Conservation (phyloP, 2,329 filamentous ascomycete species). For the Rhynchosporium agropyri region DNA sequence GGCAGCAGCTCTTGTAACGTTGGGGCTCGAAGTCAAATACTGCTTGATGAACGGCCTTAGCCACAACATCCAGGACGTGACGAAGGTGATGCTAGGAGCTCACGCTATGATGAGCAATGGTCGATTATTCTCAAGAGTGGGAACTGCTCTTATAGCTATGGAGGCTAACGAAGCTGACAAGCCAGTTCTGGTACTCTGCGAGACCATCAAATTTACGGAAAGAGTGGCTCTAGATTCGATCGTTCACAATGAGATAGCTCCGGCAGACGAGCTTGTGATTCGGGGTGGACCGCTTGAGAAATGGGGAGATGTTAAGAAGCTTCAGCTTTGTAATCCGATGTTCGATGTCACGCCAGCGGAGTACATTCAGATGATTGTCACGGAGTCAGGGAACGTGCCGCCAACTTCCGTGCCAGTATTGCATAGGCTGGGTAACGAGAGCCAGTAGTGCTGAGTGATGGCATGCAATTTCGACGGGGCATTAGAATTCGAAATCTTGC, state of each 20-base stretch:
- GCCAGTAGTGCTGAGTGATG: slow-evolving; percentile 27
- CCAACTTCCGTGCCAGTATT: slow-evolving; percentile 82
- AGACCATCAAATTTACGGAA: slow-evolving; percentile 93
- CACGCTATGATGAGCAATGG: slow-evolving; percentile 97
- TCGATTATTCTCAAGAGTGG: slow-evolving; percentile 82
- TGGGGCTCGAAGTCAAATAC: slow-evolving; percentile 79
- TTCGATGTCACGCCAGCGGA: slow-evolving; percentile 91
- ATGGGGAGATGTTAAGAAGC: slow-evolving; percentile 60
- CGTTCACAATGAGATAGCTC: slow-evolving; percentile 88
- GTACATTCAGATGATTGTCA: slow-evolving; percentile 86
- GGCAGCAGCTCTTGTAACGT: slow-evolving; percentile 66
- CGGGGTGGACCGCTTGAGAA: slow-evolving; percentile 48
- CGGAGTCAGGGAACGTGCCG: slow-evolving; percentile 84
- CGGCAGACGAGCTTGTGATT: slow-evolving; percentile 64
- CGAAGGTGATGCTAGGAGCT: slow-evolving; percentile 74
- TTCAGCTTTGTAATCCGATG: slow-evolving; percentile 73
- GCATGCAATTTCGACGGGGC: background rate
- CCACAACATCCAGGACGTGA: slow-evolving; percentile 68
- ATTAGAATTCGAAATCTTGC: slow-evolving; percentile 1
- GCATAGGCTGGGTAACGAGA: slow-evolving; percentile 58
- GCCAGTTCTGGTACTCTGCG: slow-evolving; percentile 86
- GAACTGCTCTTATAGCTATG: slow-evolving; percentile 85
- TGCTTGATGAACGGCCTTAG: slow-evolving; percentile 77
- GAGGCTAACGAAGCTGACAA: slow-evolving; percentile 75
- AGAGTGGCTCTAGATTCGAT: slow-evolving; percentile 90